phyloP scores from a whole-genome alignment of 345 rosid genomes.

The Toxicodendron radicans region DNA sequence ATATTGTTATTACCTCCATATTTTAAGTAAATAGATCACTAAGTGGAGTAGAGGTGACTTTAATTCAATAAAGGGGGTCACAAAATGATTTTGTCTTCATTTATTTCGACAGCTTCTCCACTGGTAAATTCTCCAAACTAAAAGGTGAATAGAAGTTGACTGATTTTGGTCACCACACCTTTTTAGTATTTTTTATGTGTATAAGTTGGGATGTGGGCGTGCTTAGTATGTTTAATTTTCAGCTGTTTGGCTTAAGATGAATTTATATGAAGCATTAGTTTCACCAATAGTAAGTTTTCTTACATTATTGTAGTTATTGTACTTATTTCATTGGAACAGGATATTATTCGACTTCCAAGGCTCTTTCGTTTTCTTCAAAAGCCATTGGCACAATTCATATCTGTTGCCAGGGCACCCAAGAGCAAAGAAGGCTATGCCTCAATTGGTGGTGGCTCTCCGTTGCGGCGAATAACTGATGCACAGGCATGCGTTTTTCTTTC shows the following conservation, averaged over 20 bases:
- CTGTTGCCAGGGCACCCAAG: conserved; percentile 87
- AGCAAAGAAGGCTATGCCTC: conserved; percentile 99
- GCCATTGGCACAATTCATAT: conserved; percentile 94
- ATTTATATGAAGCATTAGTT: neutral
- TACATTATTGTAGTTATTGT: neutral
- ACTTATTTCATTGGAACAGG: conserved; percentile 44
- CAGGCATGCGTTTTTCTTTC: conserved; percentile 57
- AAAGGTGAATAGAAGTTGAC: too few species aligned
- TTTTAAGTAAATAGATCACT: too few species aligned
- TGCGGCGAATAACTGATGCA: conserved; percentile 87
- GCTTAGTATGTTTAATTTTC: conserved; percentile 6
- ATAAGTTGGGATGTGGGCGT: neutral
- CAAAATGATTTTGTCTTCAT: too few species aligned
- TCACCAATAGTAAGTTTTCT: neutral
- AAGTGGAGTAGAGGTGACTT: too few species aligned
- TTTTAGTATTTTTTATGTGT: too few species aligned
- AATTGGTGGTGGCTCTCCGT: conserved; percentile 97
- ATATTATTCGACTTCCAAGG: conserved; percentile 87
- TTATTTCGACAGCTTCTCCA: too few species aligned
- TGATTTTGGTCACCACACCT: too few species aligned
- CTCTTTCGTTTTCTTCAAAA: conserved; percentile 86
- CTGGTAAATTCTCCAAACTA: too few species aligned
- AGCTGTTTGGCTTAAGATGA: neutral
- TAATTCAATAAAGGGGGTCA: too few species aligned
- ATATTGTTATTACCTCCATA: too few species aligned